Conservation (phyloP, 129 eudicot genomes). For the Arctium minus region DNA sequence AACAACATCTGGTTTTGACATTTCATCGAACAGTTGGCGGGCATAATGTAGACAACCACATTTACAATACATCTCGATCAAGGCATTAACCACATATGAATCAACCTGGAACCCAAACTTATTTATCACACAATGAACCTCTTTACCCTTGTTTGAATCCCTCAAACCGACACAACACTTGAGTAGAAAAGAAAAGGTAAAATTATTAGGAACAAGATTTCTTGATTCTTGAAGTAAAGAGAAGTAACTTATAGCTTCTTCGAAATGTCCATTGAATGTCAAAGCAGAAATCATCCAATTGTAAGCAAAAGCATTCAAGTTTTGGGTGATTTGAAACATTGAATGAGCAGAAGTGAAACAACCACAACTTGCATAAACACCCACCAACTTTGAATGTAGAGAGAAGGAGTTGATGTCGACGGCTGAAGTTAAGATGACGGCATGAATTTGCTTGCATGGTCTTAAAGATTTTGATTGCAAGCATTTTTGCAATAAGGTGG, state of each 20-base stretch:
- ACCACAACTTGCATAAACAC: constrained; percentile 62
- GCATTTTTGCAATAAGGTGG: constrained; percentile 48
- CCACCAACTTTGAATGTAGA: constrained; percentile 54
- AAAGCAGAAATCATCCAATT: constrained; percentile 79
- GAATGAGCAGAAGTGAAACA: constrained; percentile 52
- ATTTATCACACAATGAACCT: constrained; percentile 50
- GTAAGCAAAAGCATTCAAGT: constrained; percentile 66
- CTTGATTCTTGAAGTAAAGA: constrained; percentile 36
- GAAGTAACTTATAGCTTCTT: constrained; percentile 54
- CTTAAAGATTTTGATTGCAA: constrained; percentile 44
- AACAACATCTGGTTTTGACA: constrained; percentile 56
- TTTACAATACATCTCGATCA: constrained; percentile 71
- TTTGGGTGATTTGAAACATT: constrained; percentile 44
- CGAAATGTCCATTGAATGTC: constrained; percentile 49
- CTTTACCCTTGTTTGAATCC: constrained; percentile 57
- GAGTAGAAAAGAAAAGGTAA: constrained; percentile 49
- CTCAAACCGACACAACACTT: constrained; percentile 69
- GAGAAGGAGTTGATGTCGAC: constrained; percentile 31
- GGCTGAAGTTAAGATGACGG: constrained; percentile 37
- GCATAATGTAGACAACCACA: constrained; percentile 43
- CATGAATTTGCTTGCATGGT: constrained; percentile 60
- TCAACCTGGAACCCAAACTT: constrained; percentile 44
- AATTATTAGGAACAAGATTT: constrained; percentile 36
- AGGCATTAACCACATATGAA: constrained; percentile 38
- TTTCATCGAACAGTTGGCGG: constrained; percentile 56